A percentile compares a stretch with the other conserved stretches of the same genome.
Evolutionary conservation across 441 rosid genomes (phyloP).

Genomic region (Populus hybrid): DNA sequence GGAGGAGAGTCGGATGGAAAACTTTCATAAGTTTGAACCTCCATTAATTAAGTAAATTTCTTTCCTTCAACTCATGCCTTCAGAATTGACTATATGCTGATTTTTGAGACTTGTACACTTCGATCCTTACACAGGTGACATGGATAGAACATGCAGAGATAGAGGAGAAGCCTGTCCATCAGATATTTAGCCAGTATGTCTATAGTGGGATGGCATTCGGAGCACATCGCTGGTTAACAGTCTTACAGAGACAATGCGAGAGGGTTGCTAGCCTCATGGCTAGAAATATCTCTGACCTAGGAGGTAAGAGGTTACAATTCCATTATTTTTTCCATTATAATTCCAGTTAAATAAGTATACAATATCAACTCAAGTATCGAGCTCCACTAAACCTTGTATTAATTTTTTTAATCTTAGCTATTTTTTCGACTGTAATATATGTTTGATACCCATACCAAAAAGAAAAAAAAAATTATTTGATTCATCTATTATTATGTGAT

Average conservation of each 20-base stretch:
- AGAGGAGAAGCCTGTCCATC: constrained; percentile 64
- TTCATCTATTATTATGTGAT: too few species aligned
- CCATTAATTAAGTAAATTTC: neutral
- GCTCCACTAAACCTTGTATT: too few species aligned
- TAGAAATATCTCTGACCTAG: constrained; percentile 72
- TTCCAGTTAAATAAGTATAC: neutral
- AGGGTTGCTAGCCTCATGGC: constrained; percentile 90
- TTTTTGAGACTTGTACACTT: neutral
- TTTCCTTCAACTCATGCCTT: neutral
- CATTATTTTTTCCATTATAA: neutral
- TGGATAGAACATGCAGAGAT: constrained; percentile 87
- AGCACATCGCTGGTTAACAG: constrained; percentile 78
- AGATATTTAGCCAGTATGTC: too few species aligned
- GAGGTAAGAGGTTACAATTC: constrained; percentile 42
- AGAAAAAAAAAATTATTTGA: too few species aligned
- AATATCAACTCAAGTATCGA: too few species aligned
- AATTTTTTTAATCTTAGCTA: too few species aligned
- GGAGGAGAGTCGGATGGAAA: neutral
- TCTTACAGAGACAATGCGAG: constrained; percentile 79
- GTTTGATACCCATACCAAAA: too few species aligned
- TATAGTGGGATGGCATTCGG: constrained; percentile 70
- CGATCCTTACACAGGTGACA: constrained; percentile 38
- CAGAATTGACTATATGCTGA: neutral
- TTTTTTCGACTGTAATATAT: too few species aligned
- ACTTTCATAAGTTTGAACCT: neutral